These are phyloP conservation scores for Oryza australiensis DNA, from an alignment of 176 grass and related monocot genomes.

Conservation along the genomic window DNA sequence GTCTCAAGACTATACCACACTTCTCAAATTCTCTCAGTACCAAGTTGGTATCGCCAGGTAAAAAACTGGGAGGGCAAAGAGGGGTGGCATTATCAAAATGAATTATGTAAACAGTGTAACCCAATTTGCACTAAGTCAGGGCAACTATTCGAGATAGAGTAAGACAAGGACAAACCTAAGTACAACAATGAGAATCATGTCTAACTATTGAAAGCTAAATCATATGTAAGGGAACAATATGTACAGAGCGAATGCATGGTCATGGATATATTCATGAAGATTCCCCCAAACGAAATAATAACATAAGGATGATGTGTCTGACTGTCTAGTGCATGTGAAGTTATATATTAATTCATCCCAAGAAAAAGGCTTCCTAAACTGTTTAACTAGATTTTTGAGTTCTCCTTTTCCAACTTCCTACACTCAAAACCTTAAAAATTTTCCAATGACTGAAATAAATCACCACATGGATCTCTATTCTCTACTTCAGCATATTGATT, in stretches of 20 bases:
- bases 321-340: not conserved
- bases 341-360: not conserved
- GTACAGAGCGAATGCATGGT: not conserved
- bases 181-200: conserved; percentile 3
- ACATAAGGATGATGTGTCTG: not conserved
- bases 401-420: conserved; percentile 5
- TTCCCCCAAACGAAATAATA: not conserved
- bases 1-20: conserved; percentile 76
- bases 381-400: not conserved
- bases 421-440: not conserved
- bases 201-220: conserved; percentile 1
- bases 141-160: not conserved
- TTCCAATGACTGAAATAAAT: not conserved
- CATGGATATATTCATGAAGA: conserved; percentile 2
- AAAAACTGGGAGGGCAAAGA: conserved; percentile 56
- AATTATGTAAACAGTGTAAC: not conserved
- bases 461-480: not conserved
- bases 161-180: not conserved
- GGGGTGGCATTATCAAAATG: not conserved
- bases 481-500: not conserved
- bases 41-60: conserved; percentile 67
- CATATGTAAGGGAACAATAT: not conserved
- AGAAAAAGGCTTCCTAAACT: not conserved
- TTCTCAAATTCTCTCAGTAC: conserved; percentile 91
- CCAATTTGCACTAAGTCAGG: not conserved